Evolutionary conservation across 805 yeast species (phyloP).

Genomic region (Metschnikowia anglica): DNA sequence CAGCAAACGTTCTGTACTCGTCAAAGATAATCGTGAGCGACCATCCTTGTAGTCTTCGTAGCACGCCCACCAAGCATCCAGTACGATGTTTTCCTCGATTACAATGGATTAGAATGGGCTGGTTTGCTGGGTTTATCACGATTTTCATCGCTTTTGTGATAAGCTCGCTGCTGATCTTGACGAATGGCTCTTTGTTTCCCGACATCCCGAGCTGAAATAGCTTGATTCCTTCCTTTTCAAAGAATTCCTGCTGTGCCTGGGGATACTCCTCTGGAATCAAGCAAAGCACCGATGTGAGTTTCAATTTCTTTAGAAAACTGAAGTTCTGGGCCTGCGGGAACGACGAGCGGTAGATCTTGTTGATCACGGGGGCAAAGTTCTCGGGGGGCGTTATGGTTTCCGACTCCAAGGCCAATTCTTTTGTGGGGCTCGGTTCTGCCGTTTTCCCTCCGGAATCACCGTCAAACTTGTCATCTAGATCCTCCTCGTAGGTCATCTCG

Average conservation of each 20-base stretch:
- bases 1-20: slow-evolving; percentile 91
- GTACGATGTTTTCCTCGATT: slow-evolving; percentile 97
- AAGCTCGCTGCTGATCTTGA: slow-evolving; percentile 61
- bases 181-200: slow-evolving; percentile 95
- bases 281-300: slow-evolving; percentile 73
- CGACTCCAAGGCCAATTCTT: slow-evolving; percentile 10
- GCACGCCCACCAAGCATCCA: slow-evolving; percentile 93
- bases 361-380: slow-evolving; percentile 81
- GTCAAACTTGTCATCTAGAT: slow-evolving; percentile 42
- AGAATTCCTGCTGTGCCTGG: slow-evolving; percentile 63
- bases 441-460: slow-evolving; percentile 22
- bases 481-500: slow-evolving; percentile 36
- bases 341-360: slow-evolving; percentile 76
- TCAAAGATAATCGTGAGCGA: slow-evolving; percentile 91
- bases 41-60: slow-evolving; percentile 88
- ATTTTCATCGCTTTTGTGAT: slow-evolving; percentile 80
- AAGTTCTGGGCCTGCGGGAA: slow-evolving; percentile 89
- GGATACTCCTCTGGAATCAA: slow-evolving; percentile 93
- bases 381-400: slow-evolving; percentile 68
- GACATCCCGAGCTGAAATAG: slow-evolving; percentile 88
- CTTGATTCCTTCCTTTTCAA: slow-evolving; percentile 58
- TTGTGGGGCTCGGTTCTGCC: slow-evolving; percentile 12
- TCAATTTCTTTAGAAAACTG: slow-evolving; percentile 58
- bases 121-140: slow-evolving; percentile 80
- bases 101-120: slow-evolving; percentile 91